A percentile compares a stretch with the other conserved stretches of the same genome.
These are phyloP conservation scores for Rhododendron williamsianum DNA, from an alignment of 148 eudicot genomes.

Conservation along the genomic window DNA sequence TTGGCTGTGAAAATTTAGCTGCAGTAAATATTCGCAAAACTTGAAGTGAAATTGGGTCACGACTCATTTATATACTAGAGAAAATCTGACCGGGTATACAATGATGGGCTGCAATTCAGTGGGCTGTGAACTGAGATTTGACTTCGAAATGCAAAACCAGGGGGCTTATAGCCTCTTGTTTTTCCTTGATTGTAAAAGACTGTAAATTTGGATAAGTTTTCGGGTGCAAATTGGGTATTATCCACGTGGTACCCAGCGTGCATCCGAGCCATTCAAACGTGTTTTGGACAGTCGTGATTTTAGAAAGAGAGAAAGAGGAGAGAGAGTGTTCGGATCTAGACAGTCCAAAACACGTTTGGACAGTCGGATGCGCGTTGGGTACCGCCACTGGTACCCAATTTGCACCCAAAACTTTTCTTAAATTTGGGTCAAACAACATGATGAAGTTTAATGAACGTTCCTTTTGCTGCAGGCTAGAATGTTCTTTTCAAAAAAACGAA, in stretches of 20 bases:
- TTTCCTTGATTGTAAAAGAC: background rate
- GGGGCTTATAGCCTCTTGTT: slow-evolving; percentile 2
- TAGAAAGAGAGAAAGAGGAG: no score
- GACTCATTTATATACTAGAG: background rate
- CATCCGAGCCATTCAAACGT: no score
- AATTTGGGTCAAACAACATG: background rate
- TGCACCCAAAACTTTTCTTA: no score
- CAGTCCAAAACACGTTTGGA: no score
- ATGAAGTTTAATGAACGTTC: background rate
- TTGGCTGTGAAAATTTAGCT: background rate
- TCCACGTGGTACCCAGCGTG: no score
- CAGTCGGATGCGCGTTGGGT: rapidly evolving
- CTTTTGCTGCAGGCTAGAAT: background rate
- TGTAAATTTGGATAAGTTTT: background rate
- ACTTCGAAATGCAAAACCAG: slow-evolving; percentile 6
- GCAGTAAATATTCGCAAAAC: background rate
- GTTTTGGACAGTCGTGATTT: no score
- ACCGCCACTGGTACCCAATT: no score
- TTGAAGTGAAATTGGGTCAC: background rate
- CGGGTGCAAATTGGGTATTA: no score
- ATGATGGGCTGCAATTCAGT: slow-evolving; percentile 9
- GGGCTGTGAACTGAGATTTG: slow-evolving; percentile 14
- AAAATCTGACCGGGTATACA: background rate
- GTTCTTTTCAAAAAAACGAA: background rate
- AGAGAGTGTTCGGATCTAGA: no score